Evolutionary conservation across 75 land plant genomes (phyloP).

Genomic region (Selaginella moellendorffii): DNA sequence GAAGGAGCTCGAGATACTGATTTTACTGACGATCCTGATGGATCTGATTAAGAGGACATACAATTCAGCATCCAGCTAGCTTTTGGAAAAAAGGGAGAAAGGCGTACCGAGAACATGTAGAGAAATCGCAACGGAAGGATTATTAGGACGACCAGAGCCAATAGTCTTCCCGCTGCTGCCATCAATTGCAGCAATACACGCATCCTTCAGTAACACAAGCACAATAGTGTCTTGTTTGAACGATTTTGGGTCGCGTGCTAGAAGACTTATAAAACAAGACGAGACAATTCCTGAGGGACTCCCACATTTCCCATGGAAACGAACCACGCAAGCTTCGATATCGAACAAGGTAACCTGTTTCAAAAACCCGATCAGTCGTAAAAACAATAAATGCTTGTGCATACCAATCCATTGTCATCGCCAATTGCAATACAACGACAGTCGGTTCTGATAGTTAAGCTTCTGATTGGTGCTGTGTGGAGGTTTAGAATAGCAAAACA

Average conservation of each 20-base stretch:
- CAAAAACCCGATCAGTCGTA: neutral
- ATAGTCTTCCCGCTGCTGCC: neutral
- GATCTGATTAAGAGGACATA: too few relatives aligned
- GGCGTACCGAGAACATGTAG: neutral
- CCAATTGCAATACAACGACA: slow-evolving; percentile 7
- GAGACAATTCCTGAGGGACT: neutral
- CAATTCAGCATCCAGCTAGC: too few relatives aligned
- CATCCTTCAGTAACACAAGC: slow-evolving; percentile 2
- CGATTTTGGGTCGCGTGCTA: neutral
- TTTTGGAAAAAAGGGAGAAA: too few relatives aligned
- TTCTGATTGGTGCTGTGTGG: neutral
- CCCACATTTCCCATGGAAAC: neutral
- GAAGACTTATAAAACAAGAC: neutral
- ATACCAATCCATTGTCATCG: slow-evolving; percentile 6
- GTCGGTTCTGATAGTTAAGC: neutral
- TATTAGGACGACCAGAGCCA: neutral
- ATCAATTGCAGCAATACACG: neutral
- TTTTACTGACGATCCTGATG: neutral
- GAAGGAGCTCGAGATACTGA: neutral
- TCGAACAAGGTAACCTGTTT: neutral
- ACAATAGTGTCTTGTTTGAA: neutral
- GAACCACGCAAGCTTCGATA: neutral
- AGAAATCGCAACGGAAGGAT: neutral
- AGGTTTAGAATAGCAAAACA: neutral
- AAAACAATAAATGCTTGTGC: neutral